Evolutionary conservation across 2,329 filamentous ascomycete species (phyloP).

Genomic region (Dactylellina drechsleri): DNA sequence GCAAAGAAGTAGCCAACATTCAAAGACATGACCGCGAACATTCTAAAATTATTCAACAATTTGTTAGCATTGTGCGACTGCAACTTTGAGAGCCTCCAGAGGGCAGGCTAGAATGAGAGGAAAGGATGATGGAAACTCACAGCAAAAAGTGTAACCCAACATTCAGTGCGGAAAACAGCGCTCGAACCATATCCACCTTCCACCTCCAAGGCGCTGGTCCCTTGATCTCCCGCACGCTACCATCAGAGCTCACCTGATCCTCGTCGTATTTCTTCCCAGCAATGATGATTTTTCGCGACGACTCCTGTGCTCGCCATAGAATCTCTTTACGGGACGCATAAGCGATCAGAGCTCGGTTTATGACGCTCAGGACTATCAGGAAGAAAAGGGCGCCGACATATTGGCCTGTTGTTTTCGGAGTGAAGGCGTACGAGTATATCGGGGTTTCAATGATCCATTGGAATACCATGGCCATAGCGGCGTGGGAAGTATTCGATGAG

Average conservation of each 20-base stretch:
- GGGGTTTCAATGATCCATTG: slow-evolving; percentile 71
- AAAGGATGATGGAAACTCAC: slow-evolving; percentile 67
- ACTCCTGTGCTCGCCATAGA: slow-evolving; percentile 49
- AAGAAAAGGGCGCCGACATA: slow-evolving; percentile 95
- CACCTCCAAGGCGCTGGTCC: slow-evolving; percentile 81
- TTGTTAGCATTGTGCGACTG: slow-evolving; percentile 2
- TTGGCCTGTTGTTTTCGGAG: slow-evolving; percentile 73
- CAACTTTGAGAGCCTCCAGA: neutral
- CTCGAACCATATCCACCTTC: slow-evolving; percentile 79
- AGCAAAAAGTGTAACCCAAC: slow-evolving; percentile 82
- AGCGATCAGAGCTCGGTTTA: slow-evolving; percentile 78
- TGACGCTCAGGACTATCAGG: slow-evolving; percentile 77
- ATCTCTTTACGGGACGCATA: slow-evolving; percentile 66
- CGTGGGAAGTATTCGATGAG: slow-evolving; percentile 28
- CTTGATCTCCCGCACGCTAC: slow-evolving; percentile 59
- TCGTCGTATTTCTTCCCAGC: slow-evolving; percentile 33
- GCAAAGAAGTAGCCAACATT: slow-evolving; percentile 89
- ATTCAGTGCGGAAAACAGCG: slow-evolving; percentile 75
- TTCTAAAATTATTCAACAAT: slow-evolving; percentile 67
- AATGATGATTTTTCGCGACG: slow-evolving; percentile 51
- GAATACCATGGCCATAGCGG: slow-evolving; percentile 71
- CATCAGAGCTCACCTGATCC: slow-evolving; percentile 26
- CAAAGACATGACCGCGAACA: slow-evolving; percentile 91
- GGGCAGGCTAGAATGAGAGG: no score
- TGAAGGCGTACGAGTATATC: slow-evolving; percentile 77